A percentile compares a stretch with the other conserved stretches of the same genome.
phyloP scores from a whole-genome alignment of 23 red algal genomes.

The Pyropia yezoensis region DNA sequence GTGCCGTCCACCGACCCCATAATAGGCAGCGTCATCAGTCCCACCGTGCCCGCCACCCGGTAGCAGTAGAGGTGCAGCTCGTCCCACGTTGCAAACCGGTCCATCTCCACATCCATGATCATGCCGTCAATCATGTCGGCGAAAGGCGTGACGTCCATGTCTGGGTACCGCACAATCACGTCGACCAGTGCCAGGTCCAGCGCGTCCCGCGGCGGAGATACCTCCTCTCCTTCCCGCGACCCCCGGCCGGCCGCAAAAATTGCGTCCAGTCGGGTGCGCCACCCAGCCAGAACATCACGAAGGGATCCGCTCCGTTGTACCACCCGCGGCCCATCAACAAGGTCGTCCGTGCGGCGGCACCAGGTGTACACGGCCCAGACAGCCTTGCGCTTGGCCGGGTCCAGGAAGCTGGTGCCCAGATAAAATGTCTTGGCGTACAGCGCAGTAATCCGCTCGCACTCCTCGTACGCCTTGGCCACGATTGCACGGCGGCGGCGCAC shows the following conservation, averaged over 20 bases:
- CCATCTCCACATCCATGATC: conserved; percentile 86
- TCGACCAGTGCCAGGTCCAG: conserved; percentile 82
- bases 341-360: conserved; percentile 93
- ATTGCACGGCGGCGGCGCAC: conserved; percentile 36
- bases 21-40: conserved; percentile 90
- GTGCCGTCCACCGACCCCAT: conserved; percentile 53
- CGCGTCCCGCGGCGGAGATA: conserved; percentile 16
- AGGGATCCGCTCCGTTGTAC: conserved; percentile 34
- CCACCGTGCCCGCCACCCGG: conserved; percentile 96
- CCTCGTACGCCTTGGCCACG: conserved; percentile 51
- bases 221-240: neutral
- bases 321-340: conserved; percentile 91
- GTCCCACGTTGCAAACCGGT: conserved; percentile 80
- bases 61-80: conserved; percentile 97
- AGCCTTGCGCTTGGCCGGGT: conserved; percentile 50
- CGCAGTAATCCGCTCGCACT: conserved; percentile 86
- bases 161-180: conserved; percentile 28
- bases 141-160: conserved; percentile 60
- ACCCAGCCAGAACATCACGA: conserved; percentile 49
- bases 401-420: conserved; percentile 78
- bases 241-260: conserved; percentile 47
- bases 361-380: conserved; percentile 97
- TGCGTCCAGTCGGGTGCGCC: conserved; percentile 37
- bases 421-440: conserved; percentile 94
- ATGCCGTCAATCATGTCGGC: conserved; percentile 96